Evolutionary conservation across 345 rosid species (phyloP), one percentile per base, ranked within the genome.

Genomic region (Arabidopsis suecica): DNA sequence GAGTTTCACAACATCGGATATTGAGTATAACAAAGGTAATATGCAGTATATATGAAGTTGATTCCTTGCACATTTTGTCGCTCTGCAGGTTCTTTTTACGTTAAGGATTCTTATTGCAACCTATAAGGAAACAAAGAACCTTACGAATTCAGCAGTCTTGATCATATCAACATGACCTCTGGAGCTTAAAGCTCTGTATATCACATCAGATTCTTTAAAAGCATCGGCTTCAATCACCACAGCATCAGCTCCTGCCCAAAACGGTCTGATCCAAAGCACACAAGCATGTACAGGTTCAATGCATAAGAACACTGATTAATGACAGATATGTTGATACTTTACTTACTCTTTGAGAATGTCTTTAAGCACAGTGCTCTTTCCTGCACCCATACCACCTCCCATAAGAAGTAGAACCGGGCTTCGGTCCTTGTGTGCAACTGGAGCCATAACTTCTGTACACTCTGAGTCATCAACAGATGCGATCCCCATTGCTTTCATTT

Each of bases 321-420:
- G 18, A 16, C 18, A 16, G 18, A 16, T 16, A 16, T 16, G 18
- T 50, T 11, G 41, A 36, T 12, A 7, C 33, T 50, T 81, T 82
- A 6, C 62, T 62, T 84, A 94, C 98, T 94, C 98, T 84, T 90
- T 82, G 56, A 91, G 89, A 68, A 94, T 91, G 63, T 94, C 98
- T 82, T 91, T 88, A 50, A 90, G 91, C 16, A 94, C 98, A 20
- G 97, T 94, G 87, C 97, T 94, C 84, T 94, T 94, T 40, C 98
- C 98, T 41, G 98, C 98, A 67, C 98, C 98, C 98, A 94, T 94
- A 11, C 98, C 98, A 30, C 98, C 98, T 7, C 97, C 98, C 97
- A 94, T 87, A 59, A 94, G 83, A n/a, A 91, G 91, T 55, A 91
- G 87, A 60, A 91, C 96, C 0, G 96, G 98, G 76, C 98, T 94